Base-by-base conservation (phyloP, 331 rosid species). In the Ulmus americana region DNA sequence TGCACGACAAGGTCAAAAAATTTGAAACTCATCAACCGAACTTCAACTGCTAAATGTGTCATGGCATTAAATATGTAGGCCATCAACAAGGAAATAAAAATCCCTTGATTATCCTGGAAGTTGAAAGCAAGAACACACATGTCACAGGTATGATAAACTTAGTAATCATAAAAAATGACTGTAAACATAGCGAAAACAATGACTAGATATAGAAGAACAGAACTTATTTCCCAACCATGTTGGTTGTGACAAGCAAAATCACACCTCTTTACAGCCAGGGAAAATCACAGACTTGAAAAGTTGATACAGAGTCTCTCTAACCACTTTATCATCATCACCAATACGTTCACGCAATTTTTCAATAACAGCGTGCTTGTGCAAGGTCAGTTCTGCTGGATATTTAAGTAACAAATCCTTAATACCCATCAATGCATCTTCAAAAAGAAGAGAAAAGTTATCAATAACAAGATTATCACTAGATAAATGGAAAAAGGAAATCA, bases 331-430 rank as follows among this genome's bases (percentile, higher is more conserved):
- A 52, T 80, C 86, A 72, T 92, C 96, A 22, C 86, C 79, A 66
- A 92, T 82, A 63, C 90, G 91, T 84, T 86, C 91, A 3, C 97
- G 84, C 52, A 87, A 76, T 65, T 86, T 92, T 63, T 86, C 97
- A 6, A 82, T 55, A 38, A 82, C 85, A 48, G 88, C 85, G 20
- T 83, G 73, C 70, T 78, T 87, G 79, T 89, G 85, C 75, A 67
- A 75, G 80, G 70, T 76, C 75, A 85, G 69, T 74, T 92, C 98
- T 22, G 55, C 74, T 72, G 95, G 97, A 80, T 79, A 39, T 71
- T 77, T 89, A 50, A 12, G 49, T 73, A 89, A 81, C 59, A 92
- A 80, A 65, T 85, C 95, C 82, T 74, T 85, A 51, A 92, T 83
- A 61, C 98, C 98, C 61, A 74, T 50, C 89, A 92, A 76, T 42